These are phyloP conservation scores for Bryum argenteum DNA, from an alignment of 225 moss, liverwort and hornwort genomes.

Conservation along the genomic window DNA sequence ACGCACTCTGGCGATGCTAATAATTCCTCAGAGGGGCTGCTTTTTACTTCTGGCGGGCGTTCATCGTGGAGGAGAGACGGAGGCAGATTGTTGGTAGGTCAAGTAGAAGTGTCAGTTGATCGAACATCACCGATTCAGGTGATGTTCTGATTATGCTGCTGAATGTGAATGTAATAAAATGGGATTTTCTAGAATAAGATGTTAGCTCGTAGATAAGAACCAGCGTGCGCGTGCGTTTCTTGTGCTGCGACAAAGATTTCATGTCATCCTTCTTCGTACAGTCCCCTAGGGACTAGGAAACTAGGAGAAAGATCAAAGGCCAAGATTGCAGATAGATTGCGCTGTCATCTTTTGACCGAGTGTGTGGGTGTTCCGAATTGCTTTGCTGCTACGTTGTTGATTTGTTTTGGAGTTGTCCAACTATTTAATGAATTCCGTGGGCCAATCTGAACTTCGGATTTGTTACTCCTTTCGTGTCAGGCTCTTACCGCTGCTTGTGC, in stretches of 20 bases:
- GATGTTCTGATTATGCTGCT: constrained; percentile 30
- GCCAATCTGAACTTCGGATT: constrained; percentile 19
- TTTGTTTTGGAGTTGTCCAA: constrained; percentile 22
- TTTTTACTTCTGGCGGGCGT: constrained; percentile 34
- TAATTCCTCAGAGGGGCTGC: not conserved
- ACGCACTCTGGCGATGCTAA: constrained; percentile 20
- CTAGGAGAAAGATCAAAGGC: constrained; percentile 4
- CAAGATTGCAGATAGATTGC: constrained; percentile 34
- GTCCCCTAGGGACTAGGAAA: not conserved
- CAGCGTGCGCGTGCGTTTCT: constrained; percentile 24
- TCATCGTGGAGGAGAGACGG: constrained; percentile 42
- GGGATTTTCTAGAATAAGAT: constrained; percentile 32
- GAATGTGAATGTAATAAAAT: constrained; percentile 44
- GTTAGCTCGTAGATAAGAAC: constrained; percentile 33
- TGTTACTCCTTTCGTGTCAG: not conserved
- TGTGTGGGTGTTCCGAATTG: constrained; percentile 8
- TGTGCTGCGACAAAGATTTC: constrained; percentile 17
- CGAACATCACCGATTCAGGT: too few species aligned
- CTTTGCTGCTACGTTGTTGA: constrained; percentile 30
- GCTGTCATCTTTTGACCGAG: constrained; percentile 22
- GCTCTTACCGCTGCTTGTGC: not conserved
- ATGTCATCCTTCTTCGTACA: constrained; percentile 20
- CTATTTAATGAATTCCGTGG: constrained; percentile 24
- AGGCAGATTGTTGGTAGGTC: constrained; percentile 48
- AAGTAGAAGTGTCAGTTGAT: constrained; percentile 16